A percentile compares a stretch with the other conserved stretches of the same genome.
Conservation (phyloP, 2,329 filamentous ascomycete species). For the Sphaerulina musiva region DNA sequence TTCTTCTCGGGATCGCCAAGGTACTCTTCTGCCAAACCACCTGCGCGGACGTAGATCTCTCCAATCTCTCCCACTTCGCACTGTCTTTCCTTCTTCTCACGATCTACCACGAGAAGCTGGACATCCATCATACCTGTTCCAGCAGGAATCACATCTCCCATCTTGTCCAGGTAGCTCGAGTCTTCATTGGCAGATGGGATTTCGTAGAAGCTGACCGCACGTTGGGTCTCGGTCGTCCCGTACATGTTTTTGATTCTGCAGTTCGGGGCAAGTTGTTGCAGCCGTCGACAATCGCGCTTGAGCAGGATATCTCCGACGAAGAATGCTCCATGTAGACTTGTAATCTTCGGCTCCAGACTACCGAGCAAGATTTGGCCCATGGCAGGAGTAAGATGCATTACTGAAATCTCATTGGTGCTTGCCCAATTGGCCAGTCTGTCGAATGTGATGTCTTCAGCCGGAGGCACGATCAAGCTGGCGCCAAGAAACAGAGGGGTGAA, state of each 20-base stretch:
- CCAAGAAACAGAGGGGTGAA: conserved; percentile 87
- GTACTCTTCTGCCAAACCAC: conserved; percentile 77
- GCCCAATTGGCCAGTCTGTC: conserved; percentile 88
- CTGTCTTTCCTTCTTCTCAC: conserved; percentile 57
- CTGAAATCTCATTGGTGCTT: conserved; percentile 63
- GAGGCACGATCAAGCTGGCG: conserved; percentile 69
- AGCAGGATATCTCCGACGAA: conserved; percentile 90
- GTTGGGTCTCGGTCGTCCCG: conserved; percentile 77
- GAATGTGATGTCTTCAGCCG: conserved; percentile 76
- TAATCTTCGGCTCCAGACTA: conserved; percentile 59
- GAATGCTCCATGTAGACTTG: conserved; percentile 66
- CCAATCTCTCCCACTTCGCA: conserved; percentile 77
- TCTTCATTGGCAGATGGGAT: conserved; percentile 61
- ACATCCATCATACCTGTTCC: conserved; percentile 84
- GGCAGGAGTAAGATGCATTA: conserved; percentile 85
- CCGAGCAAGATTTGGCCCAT: conserved; percentile 96
- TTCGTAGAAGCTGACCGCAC: conserved; percentile 76
- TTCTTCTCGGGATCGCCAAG: conserved; percentile 58
- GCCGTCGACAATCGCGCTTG: conserved; percentile 67
- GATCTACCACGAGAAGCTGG: conserved; percentile 77
- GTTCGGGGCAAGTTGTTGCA: conserved; percentile 72
- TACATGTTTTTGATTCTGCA: conserved; percentile 78
- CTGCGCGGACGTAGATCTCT: conserved; percentile 76
- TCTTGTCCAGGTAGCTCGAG: conserved; percentile 55
- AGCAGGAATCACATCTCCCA: conserved; percentile 73